Evolutionary conservation across 2,329 filamentous ascomycete species (phyloP).

Genomic region (Talaromyces sp.): DNA sequence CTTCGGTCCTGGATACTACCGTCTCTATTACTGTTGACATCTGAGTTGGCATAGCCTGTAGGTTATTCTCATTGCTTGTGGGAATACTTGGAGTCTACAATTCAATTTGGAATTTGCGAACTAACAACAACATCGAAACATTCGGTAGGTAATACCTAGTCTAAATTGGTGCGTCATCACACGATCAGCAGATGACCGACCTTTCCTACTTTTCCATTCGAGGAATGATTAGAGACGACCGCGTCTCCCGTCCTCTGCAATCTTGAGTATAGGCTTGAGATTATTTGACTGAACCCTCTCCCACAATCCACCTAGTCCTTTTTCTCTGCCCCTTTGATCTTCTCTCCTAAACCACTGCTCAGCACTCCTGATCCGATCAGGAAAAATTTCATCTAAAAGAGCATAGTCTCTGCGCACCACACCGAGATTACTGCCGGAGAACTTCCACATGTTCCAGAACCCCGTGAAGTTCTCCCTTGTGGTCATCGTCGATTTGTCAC

Average conservation of each 20-base stretch:
- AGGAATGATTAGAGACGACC: background rate
- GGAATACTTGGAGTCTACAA: too few relatives aligned
- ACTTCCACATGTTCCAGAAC: slow-evolving; percentile 50
- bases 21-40: background rate
- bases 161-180: too few relatives aligned
- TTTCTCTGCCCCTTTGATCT: background rate
- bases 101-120: too few relatives aligned
- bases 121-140: too few relatives aligned
- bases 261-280: slow-evolving; percentile 5
- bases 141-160: too few relatives aligned
- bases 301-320: background rate
- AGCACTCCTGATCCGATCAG: slow-evolving; percentile 46
- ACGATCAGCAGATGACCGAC: background rate
- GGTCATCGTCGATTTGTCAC: slow-evolving; percentile 39
- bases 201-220: background rate
- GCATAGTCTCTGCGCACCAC: slow-evolving; percentile 48
- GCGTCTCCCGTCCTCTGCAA: background rate
- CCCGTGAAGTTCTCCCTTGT: slow-evolving; percentile 50
- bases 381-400: slow-evolving; percentile 53
- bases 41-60: background rate
- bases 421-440: slow-evolving; percentile 42
- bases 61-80: background rate
- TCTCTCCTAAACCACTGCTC: slow-evolving; percentile 47
- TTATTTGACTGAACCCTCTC: background rate
- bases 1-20: background rate